Evolutionary conservation across 371 early-diverging fungal species (phyloP), one percentile per base, ranked within the genome.

Genomic region (Phascolomyces articulosus): DNA sequence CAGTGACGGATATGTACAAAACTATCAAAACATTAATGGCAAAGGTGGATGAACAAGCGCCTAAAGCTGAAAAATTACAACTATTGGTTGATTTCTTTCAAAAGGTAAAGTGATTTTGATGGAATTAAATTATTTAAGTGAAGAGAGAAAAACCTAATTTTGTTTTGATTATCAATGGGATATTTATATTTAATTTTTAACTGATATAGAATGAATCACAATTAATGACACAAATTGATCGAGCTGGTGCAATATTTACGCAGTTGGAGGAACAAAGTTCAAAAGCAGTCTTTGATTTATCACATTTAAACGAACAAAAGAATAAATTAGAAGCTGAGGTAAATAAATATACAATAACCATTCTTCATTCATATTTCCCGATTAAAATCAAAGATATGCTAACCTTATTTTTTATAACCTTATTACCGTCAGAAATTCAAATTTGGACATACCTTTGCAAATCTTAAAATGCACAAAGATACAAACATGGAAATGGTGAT

Each of bases 201-300:
- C 11, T 6, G 34, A 34, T 34, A 34, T 34, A 34, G 77, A 75
- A 72, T 29, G 88, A 87, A 59, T 71, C 82, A 31, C 85, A 87
- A 64, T 75, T 96, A 27, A 65, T 88, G 71, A 78, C 79, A 34
- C 94, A 95, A 75, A 87, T 96, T 47, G 94, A 97, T 58, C 87
- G 84, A 18, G 88, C 93, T 20, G 88, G 89, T n/a, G 84, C 87
- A 60, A 91, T 91, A 15, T 95, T 91, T 83, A 80, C 82, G 4
- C 85, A 91, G 65, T 83, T 96, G 24, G 93, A 95, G 68, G 91
- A 92, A 62, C 91, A 92, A 60, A 90, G 87, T 62, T 82, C 92
- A 10, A 82, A 86, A 40, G 90, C 88, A 63, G 91, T 92, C 3
- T 79, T 91, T 59, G 88, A 90, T 62, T 71, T 93, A 31, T 75